Evolutionary conservation across 2,329 filamentous ascomycete species (phyloP), one percentile per base, ranked within the genome.

Genomic region (Sarocladiaceae sp.): DNA sequence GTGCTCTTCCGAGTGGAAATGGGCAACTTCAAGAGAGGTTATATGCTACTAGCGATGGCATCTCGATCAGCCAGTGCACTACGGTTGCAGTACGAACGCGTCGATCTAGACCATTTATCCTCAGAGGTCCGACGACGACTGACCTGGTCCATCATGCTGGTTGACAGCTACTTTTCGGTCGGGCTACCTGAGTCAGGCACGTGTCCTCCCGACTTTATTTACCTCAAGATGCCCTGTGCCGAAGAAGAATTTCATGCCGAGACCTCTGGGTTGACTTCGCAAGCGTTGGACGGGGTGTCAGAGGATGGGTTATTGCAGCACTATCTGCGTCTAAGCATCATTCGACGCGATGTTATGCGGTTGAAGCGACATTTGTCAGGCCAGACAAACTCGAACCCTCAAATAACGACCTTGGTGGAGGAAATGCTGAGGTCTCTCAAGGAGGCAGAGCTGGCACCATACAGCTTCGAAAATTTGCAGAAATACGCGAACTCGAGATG

Each of bases 111-210:
- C 3, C 51, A 39, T 3, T 36, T 64, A 4, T 56, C 56, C 1
- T 59, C 62, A 39, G 64, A 68, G 44, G 57, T 62, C 7, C 59
- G 64, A 3, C 51, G 65, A 26, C 59, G 64, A 0, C 42, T 65
- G 10, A 68, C 69, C 58, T 74, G 71, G 70, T 66, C 67, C 1
- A 58, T 73, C 7, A 72, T 68, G 55, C 56, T 72, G 13, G 61
- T 72, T 4, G 70, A 73, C 51, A 63, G 67, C 42, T 70, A 68
- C 54, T 70, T 71, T 54, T 70, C 69, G 13, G 68, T 71, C 4
- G 71, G 71, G 1, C 58, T 73, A 17, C 62, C 67, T 13, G 70
- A 73, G 54, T 73, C 72, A 46, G 68, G 71, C 55, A 62, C 70
- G 15, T 72, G 66, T 50, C 67, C 66, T 1, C 62, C 67, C 23